These are phyloP conservation scores for Phaeophleospora eucalypticola DNA, from an alignment of 2,329 filamentous ascomycete species.

Conservation along the genomic window DNA sequence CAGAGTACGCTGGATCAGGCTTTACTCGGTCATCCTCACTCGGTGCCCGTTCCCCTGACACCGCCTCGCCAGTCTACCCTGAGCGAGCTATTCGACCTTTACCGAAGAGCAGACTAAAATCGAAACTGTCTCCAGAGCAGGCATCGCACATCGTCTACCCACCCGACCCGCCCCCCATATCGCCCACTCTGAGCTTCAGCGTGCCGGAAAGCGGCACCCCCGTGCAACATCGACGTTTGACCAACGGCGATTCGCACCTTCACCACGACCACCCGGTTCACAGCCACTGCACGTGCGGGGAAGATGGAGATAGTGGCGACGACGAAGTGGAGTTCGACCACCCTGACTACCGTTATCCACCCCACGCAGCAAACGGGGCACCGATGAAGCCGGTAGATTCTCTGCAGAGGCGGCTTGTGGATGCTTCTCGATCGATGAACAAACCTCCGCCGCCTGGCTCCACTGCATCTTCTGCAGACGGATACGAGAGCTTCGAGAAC, in stretches of 20 bases:
- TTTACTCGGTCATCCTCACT: slow-evolving; percentile 4
- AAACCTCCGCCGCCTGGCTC: slow-evolving; percentile 45
- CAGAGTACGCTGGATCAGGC: slow-evolving; percentile 8
- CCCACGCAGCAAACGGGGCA: slow-evolving; percentile 31
- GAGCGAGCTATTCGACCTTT: slow-evolving; percentile 90
- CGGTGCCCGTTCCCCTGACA: slow-evolving; percentile 51
- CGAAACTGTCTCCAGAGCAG: slow-evolving; percentile 79
- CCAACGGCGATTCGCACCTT: slow-evolving; percentile 21
- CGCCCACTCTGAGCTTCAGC: slow-evolving; percentile 39
- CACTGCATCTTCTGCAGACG: slow-evolving; percentile 69
- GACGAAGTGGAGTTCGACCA: slow-evolving; percentile 48
- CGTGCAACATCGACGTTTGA: slow-evolving; percentile 20
- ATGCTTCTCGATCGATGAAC: slow-evolving; percentile 32
- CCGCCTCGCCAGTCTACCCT: slow-evolving; percentile 74
- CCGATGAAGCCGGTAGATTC: slow-evolving; percentile 28
- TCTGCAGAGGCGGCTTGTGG: slow-evolving; percentile 33
- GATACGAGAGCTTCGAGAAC: slow-evolving; percentile 96
- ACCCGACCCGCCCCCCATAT: slow-evolving; percentile 64
- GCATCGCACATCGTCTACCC: slow-evolving; percentile 80
- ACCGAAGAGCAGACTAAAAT: slow-evolving; percentile 81
- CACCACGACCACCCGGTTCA: slow-evolving; percentile 31
- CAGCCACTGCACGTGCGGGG: slow-evolving; percentile 43
- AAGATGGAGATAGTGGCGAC: slow-evolving; percentile 58
- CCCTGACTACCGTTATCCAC: slow-evolving; percentile 37
- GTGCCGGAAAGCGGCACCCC: slow-evolving; percentile 21